These are phyloP conservation scores for Zhuliangozyma blackwelliae DNA, from an alignment of 1,139 yeast genomes.

Conservation along the genomic window DNA sequence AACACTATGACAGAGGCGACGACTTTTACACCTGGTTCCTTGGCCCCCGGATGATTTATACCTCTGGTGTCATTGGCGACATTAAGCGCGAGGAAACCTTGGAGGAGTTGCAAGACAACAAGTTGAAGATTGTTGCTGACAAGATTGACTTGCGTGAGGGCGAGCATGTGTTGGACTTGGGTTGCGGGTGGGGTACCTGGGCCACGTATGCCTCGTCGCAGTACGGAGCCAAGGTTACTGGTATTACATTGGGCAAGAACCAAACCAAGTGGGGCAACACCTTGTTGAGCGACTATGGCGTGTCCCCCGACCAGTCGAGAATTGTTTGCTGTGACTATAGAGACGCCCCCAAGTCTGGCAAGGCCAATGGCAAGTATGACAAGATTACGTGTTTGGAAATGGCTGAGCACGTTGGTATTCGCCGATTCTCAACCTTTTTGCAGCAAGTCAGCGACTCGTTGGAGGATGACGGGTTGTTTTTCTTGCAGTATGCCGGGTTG, in stretches of 20 bases:
- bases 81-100: constrained; percentile 68
- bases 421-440: constrained; percentile 73
- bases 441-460: constrained; percentile 79
- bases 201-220: constrained; percentile 80
- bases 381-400: constrained; percentile 89
- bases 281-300: constrained; percentile 65
- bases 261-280: constrained; percentile 89
- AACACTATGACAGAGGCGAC: constrained; percentile 94
- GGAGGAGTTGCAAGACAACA: constrained; percentile 88
- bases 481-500: constrained; percentile 84
- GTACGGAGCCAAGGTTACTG: constrained; percentile 84
- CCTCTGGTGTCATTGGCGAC: constrained; percentile 80
- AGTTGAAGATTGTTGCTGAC: constrained; percentile 82
- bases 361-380: constrained; percentile 62
- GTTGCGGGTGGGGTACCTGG: constrained; percentile 97
- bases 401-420: constrained; percentile 96
- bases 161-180: constrained; percentile 76
- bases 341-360: constrained; percentile 73
- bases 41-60: constrained; percentile 93
- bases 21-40: constrained; percentile 92
- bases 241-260: constrained; percentile 84
- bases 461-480: constrained; percentile 88
- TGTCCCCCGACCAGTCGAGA: constrained; percentile 62
- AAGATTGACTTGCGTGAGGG: constrained; percentile 72
- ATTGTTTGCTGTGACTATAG: constrained; percentile 86